A percentile compares a stretch with the other conserved stretches of the same genome.
Conservation (phyloP, 768 basidiomycete genomes). For the Wakefieldia striispora region DNA sequence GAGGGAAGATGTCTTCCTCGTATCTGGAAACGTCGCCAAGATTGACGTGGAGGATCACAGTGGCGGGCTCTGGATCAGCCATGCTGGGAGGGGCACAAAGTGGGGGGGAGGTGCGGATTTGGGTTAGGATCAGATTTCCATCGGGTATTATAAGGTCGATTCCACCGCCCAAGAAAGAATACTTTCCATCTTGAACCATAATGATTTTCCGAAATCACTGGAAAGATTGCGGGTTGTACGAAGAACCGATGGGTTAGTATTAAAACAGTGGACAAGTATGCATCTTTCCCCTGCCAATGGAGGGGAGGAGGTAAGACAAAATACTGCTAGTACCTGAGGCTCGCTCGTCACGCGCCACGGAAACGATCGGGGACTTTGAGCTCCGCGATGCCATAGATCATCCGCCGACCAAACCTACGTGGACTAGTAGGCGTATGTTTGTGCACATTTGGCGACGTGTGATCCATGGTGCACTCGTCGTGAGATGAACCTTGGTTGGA, state of each 20-base stretch:
- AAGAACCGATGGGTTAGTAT: neutral
- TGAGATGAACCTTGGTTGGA: too few species aligned
- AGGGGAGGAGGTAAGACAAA: too few species aligned
- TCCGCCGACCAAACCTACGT: neutral
- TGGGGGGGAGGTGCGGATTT: neutral
- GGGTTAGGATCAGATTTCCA: neutral
- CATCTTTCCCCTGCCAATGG: neutral
- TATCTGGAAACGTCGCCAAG: neutral
- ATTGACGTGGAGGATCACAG: neutral
- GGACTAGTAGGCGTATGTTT: neutral
- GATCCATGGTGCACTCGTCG: neutral
- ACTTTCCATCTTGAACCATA: neutral
- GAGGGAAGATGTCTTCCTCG: neutral
- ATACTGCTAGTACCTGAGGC: too few species aligned
- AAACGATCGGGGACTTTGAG: neutral
- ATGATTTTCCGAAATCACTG: neutral
- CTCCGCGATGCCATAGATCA: neutral
- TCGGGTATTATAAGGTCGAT: neutral
- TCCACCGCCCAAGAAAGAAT: neutral
- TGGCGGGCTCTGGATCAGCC: neutral
- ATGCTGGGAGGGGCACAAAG: neutral
- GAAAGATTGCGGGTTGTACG: neutral
- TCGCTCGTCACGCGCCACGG: too few species aligned
- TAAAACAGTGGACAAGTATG: neutral
- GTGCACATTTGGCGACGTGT: neutral